Base-by-base conservation (phyloP, 2,329 filamentous ascomycete genomes). In the Aspergillus caelatus region DNA sequence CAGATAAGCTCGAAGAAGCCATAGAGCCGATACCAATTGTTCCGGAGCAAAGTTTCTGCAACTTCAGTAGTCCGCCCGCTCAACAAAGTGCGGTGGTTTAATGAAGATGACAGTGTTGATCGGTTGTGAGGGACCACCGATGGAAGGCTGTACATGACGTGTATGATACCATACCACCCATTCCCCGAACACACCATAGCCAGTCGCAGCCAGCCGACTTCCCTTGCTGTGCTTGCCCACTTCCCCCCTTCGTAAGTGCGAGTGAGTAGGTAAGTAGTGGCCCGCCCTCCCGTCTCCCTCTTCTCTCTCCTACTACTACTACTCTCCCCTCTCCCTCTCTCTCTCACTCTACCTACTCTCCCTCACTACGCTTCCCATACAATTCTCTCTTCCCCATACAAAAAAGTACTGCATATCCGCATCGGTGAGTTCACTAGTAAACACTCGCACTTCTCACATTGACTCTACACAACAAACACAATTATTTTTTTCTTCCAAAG, bases 321-420 rank as follows among this genome's bases (percentile, higher is more conserved):
- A 69, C 72, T 67, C 65, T 71, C 73, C 68, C 69, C 70, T 69
- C 68, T 69, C 68, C 66, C 68, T 64, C 70, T 71, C 70, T 70
- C 70, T 64, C 68, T 70, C 71, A 68, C 71, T 72, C 73, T 68
- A 65, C 67, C 58, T 59, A 68, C 70, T 70, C 69, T 66, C 69
- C 69, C 72, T 71, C 72, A 71, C 75, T 74, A 72, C 71, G 70
- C 71, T 69, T 64, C 71, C 74, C 76, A 77, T 76, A 78, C 74
- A 76, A 71, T 67, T 69, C 64, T 63, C 64, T 62, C 63, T 70
- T 69, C 64, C 71, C 74, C 76, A 77, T 75, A 78, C 74, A 76
- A 78, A 75, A 74, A 72, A 71, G 74, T 78, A 77, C 74, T 74
- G 68, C 72, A 74, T 74, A 74, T 71, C 72, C 72, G 70, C 68